phyloP scores from a whole-genome alignment of 2,329 filamentous ascomycete species.

The Corniculantispora saksenae region DNA sequence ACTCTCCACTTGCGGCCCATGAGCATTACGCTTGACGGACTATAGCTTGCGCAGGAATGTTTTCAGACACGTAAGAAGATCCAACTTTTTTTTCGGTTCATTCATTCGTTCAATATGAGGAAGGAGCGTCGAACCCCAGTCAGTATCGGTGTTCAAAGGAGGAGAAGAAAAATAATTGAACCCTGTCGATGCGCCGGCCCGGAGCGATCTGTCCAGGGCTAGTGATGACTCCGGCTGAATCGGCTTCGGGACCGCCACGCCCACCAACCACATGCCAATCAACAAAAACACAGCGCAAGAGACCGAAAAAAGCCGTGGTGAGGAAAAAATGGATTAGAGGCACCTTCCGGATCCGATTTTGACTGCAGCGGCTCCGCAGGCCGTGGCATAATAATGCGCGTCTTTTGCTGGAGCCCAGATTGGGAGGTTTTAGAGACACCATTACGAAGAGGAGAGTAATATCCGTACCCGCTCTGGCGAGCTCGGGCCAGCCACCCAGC shows the following conservation, averaged over 20 bases:
- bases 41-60: not conserved
- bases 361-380: slow-evolving; percentile 4
- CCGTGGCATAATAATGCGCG: not conserved
- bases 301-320: not conserved
- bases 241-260: not conserved
- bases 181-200: slow-evolving; percentile 8
- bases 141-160: not conserved
- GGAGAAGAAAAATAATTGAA: not conserved
- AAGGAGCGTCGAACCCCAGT: not conserved
- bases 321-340: not conserved
- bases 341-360: slow-evolving; percentile 7
- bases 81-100: not conserved
- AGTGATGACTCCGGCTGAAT: not conserved
- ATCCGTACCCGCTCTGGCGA: slow-evolving; percentile 11
- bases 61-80: not conserved
- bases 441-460: slow-evolving; percentile 18
- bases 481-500: slow-evolving; percentile 7
- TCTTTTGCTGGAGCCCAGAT: not conserved
- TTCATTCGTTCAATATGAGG: not conserved
- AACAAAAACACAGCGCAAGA: not conserved
- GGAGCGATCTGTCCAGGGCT: not conserved
- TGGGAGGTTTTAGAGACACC: not conserved
- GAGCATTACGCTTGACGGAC: not conserved
- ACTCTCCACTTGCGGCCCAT: not conserved
- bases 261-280: not conserved